phyloP scores from a whole-genome alignment of 2,329 filamentous ascomycete species.

The Plectosphaerella cucumerina region DNA sequence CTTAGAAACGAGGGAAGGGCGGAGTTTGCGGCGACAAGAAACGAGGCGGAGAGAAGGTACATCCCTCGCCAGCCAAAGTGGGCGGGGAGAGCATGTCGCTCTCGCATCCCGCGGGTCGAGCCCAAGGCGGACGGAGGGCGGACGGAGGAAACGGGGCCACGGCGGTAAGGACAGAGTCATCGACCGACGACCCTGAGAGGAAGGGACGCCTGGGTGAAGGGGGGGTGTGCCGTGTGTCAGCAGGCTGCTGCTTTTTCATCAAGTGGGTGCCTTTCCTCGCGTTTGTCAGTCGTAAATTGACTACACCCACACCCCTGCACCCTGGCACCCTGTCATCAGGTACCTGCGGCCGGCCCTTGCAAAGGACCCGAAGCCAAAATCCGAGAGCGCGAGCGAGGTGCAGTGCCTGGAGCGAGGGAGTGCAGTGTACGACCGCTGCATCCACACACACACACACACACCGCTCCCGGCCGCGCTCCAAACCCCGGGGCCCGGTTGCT shows the following conservation, averaged over 20 bases:
- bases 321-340: background rate
- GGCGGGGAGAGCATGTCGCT: background rate
- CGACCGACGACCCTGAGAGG: background rate
- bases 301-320: background rate
- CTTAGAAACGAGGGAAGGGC: background rate
- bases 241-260: constrained; percentile 1
- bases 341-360: background rate
- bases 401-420: no score
- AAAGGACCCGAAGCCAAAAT: constrained; percentile 3
- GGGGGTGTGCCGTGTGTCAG: background rate
- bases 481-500: constrained; percentile 1
- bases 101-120: background rate
- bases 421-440: no score
- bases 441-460: background rate
- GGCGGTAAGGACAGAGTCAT: background rate
- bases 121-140: no score
- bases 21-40: background rate
- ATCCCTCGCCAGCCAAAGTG: background rate
- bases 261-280: no score
- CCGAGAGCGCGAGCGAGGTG: background rate
- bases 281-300: no score
- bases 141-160: no score
- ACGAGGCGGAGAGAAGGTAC: background rate
- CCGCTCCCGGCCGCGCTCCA: constrained; percentile 1
- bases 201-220: background rate